phyloP scores from a whole-genome alignment of 495 filamentous ascomycete species.

The Aspergillus bertholletiae region DNA sequence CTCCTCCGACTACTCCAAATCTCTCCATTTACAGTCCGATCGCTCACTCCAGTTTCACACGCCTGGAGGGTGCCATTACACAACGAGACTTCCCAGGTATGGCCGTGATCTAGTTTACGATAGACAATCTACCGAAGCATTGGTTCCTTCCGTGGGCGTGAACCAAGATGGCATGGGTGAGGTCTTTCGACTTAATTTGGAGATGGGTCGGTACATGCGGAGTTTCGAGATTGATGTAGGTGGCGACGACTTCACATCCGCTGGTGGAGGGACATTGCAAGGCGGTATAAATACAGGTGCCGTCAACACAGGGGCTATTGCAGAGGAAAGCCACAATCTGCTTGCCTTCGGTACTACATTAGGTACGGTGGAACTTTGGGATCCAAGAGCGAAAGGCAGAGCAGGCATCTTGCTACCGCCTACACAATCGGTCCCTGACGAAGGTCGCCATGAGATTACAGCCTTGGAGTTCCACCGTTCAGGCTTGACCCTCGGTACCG shows the following conservation, averaged over 20 bases:
- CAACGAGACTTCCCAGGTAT: constrained; percentile 83
- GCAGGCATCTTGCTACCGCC: constrained; percentile 68
- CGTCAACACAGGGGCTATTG: constrained; percentile 87
- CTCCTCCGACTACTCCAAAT: constrained; percentile 94
- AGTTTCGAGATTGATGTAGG: constrained; percentile 79
- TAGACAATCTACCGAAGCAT: constrained; percentile 76
- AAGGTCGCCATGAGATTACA: constrained; percentile 72
- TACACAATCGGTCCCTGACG: constrained; percentile 31
- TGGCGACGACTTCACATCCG: constrained; percentile 65
- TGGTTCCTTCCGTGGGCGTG: constrained; percentile 84
- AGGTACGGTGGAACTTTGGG: constrained; percentile 97
- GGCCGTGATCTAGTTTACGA: constrained; percentile 87
- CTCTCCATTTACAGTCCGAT: constrained; percentile 87
- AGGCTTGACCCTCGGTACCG: constrained; percentile 84
- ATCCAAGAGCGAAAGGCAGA: constrained; percentile 74
- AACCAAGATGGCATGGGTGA: constrained; percentile 82
- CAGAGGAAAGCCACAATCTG: constrained; percentile 86
- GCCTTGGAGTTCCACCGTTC: constrained; percentile 82
- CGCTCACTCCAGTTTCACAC: constrained; percentile 94
- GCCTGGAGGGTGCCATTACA: constrained; percentile 81
- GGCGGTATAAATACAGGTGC: constrained; percentile 76
- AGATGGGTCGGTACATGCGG: constrained; percentile 86
- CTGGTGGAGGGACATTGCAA: constrained; percentile 66
- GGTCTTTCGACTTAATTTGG: constrained; percentile 89
- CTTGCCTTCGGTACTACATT: constrained; percentile 92